Conservation (phyloP, 2,329 filamentous ascomycete genomes). For the Calonectria hongkongensis region DNA sequence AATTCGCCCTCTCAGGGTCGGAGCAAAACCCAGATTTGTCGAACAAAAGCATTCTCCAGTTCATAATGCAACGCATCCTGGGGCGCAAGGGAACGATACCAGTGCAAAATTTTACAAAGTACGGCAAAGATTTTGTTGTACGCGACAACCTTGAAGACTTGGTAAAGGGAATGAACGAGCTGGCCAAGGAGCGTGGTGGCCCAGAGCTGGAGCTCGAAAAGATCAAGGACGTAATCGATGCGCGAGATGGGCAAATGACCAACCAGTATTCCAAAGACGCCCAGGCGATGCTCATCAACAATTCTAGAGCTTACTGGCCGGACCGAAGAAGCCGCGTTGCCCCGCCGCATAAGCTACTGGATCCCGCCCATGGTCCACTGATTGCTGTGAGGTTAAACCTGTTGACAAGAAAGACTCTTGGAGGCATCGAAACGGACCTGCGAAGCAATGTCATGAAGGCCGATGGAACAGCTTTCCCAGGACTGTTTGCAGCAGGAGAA, state of each 20-base stretch:
- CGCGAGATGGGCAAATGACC: conserved; percentile 73
- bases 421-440: conserved; percentile 76
- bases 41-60: conserved; percentile 72
- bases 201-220: conserved; percentile 67
- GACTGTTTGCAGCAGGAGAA: conserved; percentile 77
- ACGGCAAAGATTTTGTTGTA: conserved; percentile 76
- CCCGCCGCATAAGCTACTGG: conserved; percentile 71
- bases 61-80: conserved; percentile 71
- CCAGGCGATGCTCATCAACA: conserved; percentile 77
- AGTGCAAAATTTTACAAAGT: conserved; percentile 75
- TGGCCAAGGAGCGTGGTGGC: conserved; percentile 67
- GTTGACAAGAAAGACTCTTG: conserved; percentile 76
- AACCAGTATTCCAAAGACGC: conserved; percentile 76
- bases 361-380: conserved; percentile 73
- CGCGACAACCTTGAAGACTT: conserved; percentile 73
- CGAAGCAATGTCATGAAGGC: conserved; percentile 73
- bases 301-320: conserved; percentile 73
- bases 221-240: conserved; percentile 69
- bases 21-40: conserved; percentile 79
- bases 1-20: conserved; percentile 77
- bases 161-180: conserved; percentile 75
- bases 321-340: conserved; percentile 72
- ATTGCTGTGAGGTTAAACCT: conserved; percentile 78
- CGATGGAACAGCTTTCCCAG: conserved; percentile 69
- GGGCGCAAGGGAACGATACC: conserved; percentile 70